Evolutionary conservation across 257 asterid species (phyloP), one percentile per base, ranked within the genome.

Genomic region (Knoxia roxburghii): DNA sequence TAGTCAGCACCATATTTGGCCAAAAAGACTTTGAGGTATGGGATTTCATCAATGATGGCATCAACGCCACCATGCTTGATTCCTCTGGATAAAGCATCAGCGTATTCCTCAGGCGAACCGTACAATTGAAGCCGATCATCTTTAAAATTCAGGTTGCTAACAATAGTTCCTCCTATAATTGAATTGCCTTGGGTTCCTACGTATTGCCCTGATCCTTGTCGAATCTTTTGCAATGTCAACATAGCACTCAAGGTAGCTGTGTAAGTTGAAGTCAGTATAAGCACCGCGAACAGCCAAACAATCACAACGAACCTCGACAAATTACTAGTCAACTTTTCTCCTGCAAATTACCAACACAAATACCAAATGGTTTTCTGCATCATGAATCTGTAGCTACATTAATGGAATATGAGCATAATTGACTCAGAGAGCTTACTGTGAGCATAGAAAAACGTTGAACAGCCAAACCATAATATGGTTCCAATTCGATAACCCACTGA

Each of bases 201-300:
- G 55, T 73, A 46, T 21, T 73, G 76, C 11, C 73, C 27, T 48
- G 27, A 73, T 65, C 78, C 57, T 27, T 67, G 54, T 56, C 55
- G 75, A 29, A 84, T 75, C 58, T 73, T 79, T 61, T 65, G 71
- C 2, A 82, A 70, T 3, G 90, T 84, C 76, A 84, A 64, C 46
- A 74, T 77, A 9, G 87, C 79, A 69, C 85, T 84, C 76, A 82
- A 57, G 29, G 78, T 78, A 21, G 90, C 87, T 27, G 76, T 76
- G 61, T 82, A 84, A 45, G 82, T 79, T 12, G 90, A 77, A 14
- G 89, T 72, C 65, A 84, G 61, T 72, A 84, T 77, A 43, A 81
- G 80, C 43, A 84, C 85, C 4, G 78, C 79, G 21, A 84, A 79
- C 32, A 84, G 46, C 89, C 89, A 84, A 14, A 70, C 32, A 7